These are phyloP conservation scores for Gnomoniopsis smithogilvyi DNA, from an alignment of 2,329 filamentous ascomycete genomes.

Conservation along the genomic window DNA sequence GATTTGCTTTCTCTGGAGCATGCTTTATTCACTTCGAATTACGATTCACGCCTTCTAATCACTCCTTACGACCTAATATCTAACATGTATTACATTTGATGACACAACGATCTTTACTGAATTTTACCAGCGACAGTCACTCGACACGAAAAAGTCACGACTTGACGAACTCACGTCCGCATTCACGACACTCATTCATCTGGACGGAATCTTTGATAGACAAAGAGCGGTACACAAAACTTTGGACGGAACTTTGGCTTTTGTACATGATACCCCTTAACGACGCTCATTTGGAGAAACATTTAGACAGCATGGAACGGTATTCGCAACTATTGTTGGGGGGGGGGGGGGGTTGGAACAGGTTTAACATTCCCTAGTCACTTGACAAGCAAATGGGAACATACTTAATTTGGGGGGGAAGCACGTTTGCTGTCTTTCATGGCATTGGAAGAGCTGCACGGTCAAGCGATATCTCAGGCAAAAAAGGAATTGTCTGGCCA, in stretches of 20 bases:
- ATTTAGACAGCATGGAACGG: not conserved
- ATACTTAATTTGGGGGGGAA: no score
- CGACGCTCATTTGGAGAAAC: conserved; percentile 9
- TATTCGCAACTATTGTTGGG: not conserved
- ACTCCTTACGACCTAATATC: conserved; percentile 14
- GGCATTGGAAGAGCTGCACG: no score
- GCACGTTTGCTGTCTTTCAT: no score
- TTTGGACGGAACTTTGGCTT: not conserved
- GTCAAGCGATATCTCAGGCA: no score
- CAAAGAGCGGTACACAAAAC: not conserved
- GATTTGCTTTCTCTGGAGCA: not conserved
- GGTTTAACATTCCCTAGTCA: not conserved
- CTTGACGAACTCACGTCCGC: not conserved
- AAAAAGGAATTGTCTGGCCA: not conserved
- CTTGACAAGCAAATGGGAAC: not conserved
- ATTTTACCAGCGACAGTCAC: not conserved
- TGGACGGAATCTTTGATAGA: not conserved
- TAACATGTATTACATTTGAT: not conserved
- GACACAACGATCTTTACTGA: not conserved
- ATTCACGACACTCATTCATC: conserved; percentile 9
- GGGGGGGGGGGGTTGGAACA: no score
- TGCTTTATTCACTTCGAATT: not conserved
- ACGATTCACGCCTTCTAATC: not conserved
- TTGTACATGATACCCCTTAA: conserved; percentile 12
- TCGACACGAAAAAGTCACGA: not conserved